phyloP scores from a whole-genome alignment of 2,329 filamentous ascomycete species.

The Colletotrichum shisoi region DNA sequence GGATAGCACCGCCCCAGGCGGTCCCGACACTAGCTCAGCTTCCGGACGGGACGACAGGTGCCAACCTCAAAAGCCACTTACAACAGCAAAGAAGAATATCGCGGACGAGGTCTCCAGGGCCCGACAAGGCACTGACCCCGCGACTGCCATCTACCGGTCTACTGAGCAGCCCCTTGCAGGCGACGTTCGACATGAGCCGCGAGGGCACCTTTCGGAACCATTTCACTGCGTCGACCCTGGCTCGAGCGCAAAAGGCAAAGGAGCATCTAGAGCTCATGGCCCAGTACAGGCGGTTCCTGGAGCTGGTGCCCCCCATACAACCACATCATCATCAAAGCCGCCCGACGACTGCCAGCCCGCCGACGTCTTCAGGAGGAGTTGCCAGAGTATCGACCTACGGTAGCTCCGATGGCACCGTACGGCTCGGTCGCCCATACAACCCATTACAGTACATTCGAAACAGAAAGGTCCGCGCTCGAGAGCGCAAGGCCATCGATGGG shows the following conservation, averaged over 20 bases:
- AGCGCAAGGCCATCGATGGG: constrained; percentile 76
- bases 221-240: constrained; percentile 81
- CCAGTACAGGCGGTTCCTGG: constrained; percentile 83
- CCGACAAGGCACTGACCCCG: constrained; percentile 54
- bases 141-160: constrained; percentile 53
- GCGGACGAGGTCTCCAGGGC: constrained; percentile 67
- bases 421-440: constrained; percentile 79
- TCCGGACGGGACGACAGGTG: constrained; percentile 61
- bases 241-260: constrained; percentile 83
- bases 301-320: constrained; percentile 77
- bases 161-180: constrained; percentile 57
- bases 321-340: constrained; percentile 48
- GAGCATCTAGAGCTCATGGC: constrained; percentile 84
- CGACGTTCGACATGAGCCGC: constrained; percentile 54
- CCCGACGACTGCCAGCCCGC: constrained; percentile 53
- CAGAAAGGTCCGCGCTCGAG: constrained; percentile 80
- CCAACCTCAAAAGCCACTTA: constrained; percentile 72
- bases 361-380: constrained; percentile 52
- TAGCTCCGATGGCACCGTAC: constrained; percentile 50
- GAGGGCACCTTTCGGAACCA: constrained; percentile 66
- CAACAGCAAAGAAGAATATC: constrained; percentile 73
- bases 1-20: constrained; percentile 61
- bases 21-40: constrained; percentile 62
- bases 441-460: constrained; percentile 93
- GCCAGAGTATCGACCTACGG: constrained; percentile 39